Evolutionary conservation across 352 stramenopile species (phyloP), one percentile per base, ranked within the genome.

Genomic region (Globisporangium perplexum): DNA sequence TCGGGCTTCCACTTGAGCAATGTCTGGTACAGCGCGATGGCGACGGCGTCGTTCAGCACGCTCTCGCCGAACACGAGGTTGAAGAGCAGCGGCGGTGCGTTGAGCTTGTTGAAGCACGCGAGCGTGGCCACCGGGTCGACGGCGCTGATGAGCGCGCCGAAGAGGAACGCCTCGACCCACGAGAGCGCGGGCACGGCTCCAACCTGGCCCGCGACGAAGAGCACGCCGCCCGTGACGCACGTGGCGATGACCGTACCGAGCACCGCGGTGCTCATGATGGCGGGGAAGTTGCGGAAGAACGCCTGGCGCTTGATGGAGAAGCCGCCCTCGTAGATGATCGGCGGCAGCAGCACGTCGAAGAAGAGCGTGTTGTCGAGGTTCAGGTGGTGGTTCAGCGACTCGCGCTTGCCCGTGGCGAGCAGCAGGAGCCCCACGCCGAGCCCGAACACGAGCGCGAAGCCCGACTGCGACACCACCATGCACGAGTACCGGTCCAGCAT

Each of bases 61-160:
- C 80, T 96, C 63, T 98, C 94, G 52, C 94, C 94, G 64, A 98
- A 98, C 7, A 98, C 89, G 30, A 98, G 78, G 60, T 98, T 98
- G 66, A 98, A 98, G 22, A 98, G 71, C 33, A 95, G 68, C 36
- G 91, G 88, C 22, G 82, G 81, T 22, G 70, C 83, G 55, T 92
- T 76, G 35, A 95, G 74, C 50, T 93, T 94, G 67, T 96, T 89
- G 63, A 98, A 98, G 53, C 93, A 93, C 30, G 87, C 86, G 7
- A 98, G 68, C 42, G 90, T 97, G 15, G 87, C 89, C 39, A 98
- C 92, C 22, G 94, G 92, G 70, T 98, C 94, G 41, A 97, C 96
- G 0, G 93, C 86, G 61, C 83, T 96, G 57, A 98, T 96, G 8
- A 98, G 69, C 48, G 89, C 83, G 36, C 91, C 90, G 63, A 98